Percentiles rank a stretch among this genome's conserved stretches.
phyloP scores from a whole-genome alignment of 2,329 filamentous ascomycete genomes.

The Phoma herbarum region DNA sequence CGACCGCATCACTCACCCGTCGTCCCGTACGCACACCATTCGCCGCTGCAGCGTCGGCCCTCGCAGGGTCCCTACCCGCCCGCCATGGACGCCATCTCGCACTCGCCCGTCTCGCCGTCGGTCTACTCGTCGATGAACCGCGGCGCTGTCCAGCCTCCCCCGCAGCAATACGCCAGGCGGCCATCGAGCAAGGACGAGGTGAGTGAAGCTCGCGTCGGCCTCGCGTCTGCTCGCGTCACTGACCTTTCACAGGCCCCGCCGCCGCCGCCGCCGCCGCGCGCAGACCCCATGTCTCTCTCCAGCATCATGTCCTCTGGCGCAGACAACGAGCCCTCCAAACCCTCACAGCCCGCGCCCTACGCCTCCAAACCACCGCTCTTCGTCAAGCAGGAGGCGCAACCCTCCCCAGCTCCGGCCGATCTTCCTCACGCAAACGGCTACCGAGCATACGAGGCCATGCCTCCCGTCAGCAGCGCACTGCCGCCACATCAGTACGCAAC shows the following conservation, averaged over 20 bases:
- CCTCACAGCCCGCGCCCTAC: constrained; percentile 46
- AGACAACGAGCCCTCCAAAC: constrained; percentile 71
- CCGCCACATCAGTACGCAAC: constrained; percentile 29
- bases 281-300: constrained; percentile 94
- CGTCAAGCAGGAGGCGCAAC: constrained; percentile 47
- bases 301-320: constrained; percentile 89
- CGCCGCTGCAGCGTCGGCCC: constrained; percentile 50
- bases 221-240: constrained; percentile 30
- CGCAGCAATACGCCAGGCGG: constrained; percentile 40
- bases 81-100: constrained; percentile 49
- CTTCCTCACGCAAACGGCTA: constrained; percentile 32
- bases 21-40: constrained; percentile 45
- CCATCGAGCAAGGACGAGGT: constrained; percentile 50
- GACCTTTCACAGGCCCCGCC: constrained; percentile 49
- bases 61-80: constrained; percentile 45
- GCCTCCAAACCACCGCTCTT: constrained; percentile 40
- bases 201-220: constrained; percentile 21
- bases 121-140: constrained; percentile 45
- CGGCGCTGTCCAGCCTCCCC: constrained; percentile 49
- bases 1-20: constrained; percentile 51
- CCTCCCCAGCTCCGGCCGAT: constrained; percentile 43
- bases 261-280: constrained; percentile 78
- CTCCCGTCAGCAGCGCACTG: constrained; percentile 31
- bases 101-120: constrained; percentile 51
- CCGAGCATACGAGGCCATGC: constrained; percentile 37